phyloP scores from a whole-genome alignment of 2,329 filamentous ascomycete species.

The Penicillium polonicum region DNA sequence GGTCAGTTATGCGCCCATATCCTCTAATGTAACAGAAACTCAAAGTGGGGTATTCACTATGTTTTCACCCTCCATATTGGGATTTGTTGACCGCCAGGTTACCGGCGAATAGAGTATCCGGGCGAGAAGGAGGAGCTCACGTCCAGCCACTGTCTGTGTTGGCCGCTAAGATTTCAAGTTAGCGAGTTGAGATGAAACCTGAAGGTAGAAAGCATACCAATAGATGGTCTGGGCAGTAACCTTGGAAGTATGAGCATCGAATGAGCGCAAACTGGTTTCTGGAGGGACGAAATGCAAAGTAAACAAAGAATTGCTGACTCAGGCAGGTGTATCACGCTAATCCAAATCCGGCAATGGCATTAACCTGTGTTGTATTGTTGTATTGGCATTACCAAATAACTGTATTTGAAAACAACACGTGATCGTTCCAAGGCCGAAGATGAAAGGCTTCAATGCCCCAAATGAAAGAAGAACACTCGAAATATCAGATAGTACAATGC shows the following conservation, averaged over 20 bases:
- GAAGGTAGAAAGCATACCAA: conserved; percentile 2
- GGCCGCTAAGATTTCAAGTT: conserved; percentile 1
- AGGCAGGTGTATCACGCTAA: conserved; percentile 15
- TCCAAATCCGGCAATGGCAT: conserved; percentile 13
- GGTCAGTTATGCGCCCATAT: neutral
- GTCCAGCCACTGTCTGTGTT: conserved; percentile 25
- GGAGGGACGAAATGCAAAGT: conserved; percentile 19
- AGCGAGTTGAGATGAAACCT: neutral
- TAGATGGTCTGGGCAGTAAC: conserved; percentile 3
- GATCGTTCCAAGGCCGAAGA: neutral
- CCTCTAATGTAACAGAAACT: neutral
- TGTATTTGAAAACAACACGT: neutral
- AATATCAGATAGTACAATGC: neutral
- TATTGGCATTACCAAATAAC: conserved; percentile 11
- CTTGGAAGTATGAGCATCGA: neutral
- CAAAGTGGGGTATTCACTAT: conserved; percentile 23
- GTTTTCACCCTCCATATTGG: conserved; percentile 37
- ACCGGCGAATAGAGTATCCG: conserved; percentile 26
- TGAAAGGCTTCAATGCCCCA: neutral
- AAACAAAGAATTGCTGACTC: conserved; percentile 38
- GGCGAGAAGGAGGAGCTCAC: conserved; percentile 24
- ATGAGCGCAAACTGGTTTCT: conserved; percentile 15
- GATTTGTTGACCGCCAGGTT: conserved; percentile 23
- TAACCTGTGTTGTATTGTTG: neutral
- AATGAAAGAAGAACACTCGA: neutral